These are phyloP conservation scores for Magnolia sinica DNA, from an alignment of 164 flowering plant species.

Conservation along the genomic window DNA sequence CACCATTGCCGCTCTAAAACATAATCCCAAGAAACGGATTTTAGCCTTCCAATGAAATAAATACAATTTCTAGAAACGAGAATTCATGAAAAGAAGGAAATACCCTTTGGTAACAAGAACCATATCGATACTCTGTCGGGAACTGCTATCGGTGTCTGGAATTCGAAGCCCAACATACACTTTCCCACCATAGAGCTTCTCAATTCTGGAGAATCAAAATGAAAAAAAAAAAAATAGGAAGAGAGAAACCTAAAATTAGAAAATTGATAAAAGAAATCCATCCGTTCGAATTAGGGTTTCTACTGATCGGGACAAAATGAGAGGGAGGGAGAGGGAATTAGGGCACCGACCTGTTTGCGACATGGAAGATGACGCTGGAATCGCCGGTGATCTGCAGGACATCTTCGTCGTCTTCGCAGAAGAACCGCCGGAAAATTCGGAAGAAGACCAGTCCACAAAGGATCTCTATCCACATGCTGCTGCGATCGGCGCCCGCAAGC, in stretches of 20 bases:
- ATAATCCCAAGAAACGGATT: neutral
- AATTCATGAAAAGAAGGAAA: neutral
- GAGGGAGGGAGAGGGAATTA: neutral
- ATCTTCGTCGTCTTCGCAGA: conserved; percentile 50
- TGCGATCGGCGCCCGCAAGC: neutral
- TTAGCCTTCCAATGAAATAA: neutral
- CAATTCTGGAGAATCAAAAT: conserved; percentile 37
- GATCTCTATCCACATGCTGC: conserved; percentile 38
- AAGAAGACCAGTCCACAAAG: conserved; percentile 65
- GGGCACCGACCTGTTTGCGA: conserved; percentile 52
- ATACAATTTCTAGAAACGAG: neutral
- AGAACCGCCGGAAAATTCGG: conserved; percentile 44
- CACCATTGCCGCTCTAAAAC: conserved; percentile 57
- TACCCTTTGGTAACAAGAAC: conserved; percentile 64
- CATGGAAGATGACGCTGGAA: conserved; percentile 53
- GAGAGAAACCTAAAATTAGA: neutral
- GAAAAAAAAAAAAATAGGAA: neutral
- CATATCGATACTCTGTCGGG: conserved; percentile 60
- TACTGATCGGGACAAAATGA: neutral
- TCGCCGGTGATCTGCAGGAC: conserved; percentile 46
- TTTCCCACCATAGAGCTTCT: conserved; percentile 82
- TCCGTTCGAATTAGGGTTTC: neutral
- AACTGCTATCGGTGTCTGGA: conserved; percentile 75
- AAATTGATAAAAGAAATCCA: too few species aligned
- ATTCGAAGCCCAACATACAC: conserved; percentile 76